These are phyloP conservation scores for Zanthoxylum bungeanum DNA, from an alignment of 345 rosid genomes.

Conservation along the genomic window DNA sequence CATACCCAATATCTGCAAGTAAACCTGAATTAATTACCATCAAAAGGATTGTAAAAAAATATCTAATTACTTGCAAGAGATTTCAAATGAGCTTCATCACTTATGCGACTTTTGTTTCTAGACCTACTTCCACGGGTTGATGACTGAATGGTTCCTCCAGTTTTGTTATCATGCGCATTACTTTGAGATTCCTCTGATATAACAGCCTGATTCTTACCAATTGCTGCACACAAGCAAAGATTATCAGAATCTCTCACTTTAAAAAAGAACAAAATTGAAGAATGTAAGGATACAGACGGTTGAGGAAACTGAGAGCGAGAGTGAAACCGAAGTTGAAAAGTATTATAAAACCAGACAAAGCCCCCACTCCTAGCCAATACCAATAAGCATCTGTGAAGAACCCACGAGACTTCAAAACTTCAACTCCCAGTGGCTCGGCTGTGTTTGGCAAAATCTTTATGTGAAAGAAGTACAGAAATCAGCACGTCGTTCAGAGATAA, in stretches of 20 bases:
- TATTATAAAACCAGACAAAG: neutral
- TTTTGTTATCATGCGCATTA: neutral
- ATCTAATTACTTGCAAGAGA: neutral
- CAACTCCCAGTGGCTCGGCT: neutral
- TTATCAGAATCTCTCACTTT: neutral
- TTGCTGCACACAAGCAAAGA: neutral
- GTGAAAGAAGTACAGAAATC: neutral
- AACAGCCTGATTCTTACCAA: neutral
- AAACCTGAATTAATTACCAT: neutral
- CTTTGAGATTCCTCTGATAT: neutral
- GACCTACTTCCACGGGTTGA: neutral
- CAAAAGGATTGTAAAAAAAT: no score
- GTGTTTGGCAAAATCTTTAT: neutral
- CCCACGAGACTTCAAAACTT: neutral
- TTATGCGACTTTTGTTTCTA: neutral
- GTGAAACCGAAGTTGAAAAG: neutral
- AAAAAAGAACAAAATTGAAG: neutral
- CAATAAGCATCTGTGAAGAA: neutral
- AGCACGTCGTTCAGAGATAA: neutral
- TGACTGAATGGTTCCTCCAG: neutral
- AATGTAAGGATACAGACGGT: neutral
- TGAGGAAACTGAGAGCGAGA: neutral
- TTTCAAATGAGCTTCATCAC: neutral
- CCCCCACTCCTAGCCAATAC: neutral
- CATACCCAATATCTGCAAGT: neutral